Base-by-base conservation (phyloP, 495 filamentous ascomycete species). In the Wilcoxina mikolae region DNA sequence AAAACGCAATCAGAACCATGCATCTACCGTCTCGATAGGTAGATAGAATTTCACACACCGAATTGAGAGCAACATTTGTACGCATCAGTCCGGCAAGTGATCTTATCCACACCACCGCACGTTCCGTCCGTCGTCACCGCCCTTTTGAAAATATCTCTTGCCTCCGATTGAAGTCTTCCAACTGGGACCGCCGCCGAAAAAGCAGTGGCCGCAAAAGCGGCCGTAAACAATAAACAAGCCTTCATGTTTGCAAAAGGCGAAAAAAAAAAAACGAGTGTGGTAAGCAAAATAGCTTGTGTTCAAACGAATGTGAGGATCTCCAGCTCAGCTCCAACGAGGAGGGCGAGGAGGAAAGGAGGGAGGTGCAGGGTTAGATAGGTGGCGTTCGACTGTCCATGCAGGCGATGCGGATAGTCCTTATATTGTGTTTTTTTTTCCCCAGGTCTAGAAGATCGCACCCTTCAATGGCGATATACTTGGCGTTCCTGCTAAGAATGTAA, bases 1-100 rank as follows among this genome's bases (percentile, higher is more conserved):
- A n/a, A n/a, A n/a, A n/a, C n/a, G n/a, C 11, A 18, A 11, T 18
- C 11, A 18, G 2, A 46, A 46, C 23, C 11, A 11, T 44, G 11
- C 11, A 24, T 46, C 11, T 11, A 18, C 11, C 43, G 2, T 11
- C 2, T 2, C 15, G n/a, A 46, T 5, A 11, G n/a, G 11, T 46
- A 17, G n/a, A 17, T 46, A 20, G 43, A 46, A 46, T 11, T 17
- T 17, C 23, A 35, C 43, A 24, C 23, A 49, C 63, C 63, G 53
- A 54, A 66, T 49, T 66, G 59, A 15, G 62, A 65, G 29, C 63
- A 66, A 28, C 63, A 66, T 20, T n/a, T 51, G 25, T 10, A 15
- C 3, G 45, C 44, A 20, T 1, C 17, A 12, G 52, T 28, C 18
- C 60, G 20, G 27, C 61, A 64, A 9, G 49, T 52, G 31, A 26